Evolutionary conservation across 345 rosid species (phyloP), one percentile per base, ranked within the genome.

Genomic region (Kernera saxatilis): DNA sequence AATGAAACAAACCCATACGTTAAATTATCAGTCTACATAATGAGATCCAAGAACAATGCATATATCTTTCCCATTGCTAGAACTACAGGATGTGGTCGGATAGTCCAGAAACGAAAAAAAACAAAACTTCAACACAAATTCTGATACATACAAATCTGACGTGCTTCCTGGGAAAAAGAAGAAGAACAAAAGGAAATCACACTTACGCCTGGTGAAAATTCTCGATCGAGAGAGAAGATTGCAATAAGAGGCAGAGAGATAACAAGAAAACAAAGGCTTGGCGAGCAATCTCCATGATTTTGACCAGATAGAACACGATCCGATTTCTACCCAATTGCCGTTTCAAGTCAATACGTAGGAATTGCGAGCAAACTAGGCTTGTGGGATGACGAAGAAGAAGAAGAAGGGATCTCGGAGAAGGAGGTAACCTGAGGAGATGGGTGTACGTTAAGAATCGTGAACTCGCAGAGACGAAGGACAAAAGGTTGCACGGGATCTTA

Each of bases 191-290:
- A 13, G 66, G 5, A 41, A 27, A 62, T 15, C n/a, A 60, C 37
- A 86, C 96, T 86, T 83, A 91, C 97, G 99, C 87, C 59, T 82
- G 95, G 75, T 79, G 89, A 73, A 86, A 79, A 66, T 78, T 69
- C 41, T 85, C 90, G 55, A 86, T 79, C 29, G 91, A 69, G 70
- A 82, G 63, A 57, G 89, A 85, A 63, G 82, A 83, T 60, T 84
- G 79, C 49, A 80, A 77, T 64, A 83, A 73, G 70, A 86, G 55
- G 44, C 78, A 81, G 18, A 88, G 77, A 51, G 76, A 69, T 35
- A 83, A 43, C 30, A 73, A 71, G 56, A 79, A 25, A 73, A 76
- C 73, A 74, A 69, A 76, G 46, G 52, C 39, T 77, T 85, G 29
- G 32, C 37, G 50, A 61, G 82, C 69, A 79, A 81, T 77, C 78